Conservation (phyloP, 176 grass and related monocot species). For the Oryza punctata region DNA sequence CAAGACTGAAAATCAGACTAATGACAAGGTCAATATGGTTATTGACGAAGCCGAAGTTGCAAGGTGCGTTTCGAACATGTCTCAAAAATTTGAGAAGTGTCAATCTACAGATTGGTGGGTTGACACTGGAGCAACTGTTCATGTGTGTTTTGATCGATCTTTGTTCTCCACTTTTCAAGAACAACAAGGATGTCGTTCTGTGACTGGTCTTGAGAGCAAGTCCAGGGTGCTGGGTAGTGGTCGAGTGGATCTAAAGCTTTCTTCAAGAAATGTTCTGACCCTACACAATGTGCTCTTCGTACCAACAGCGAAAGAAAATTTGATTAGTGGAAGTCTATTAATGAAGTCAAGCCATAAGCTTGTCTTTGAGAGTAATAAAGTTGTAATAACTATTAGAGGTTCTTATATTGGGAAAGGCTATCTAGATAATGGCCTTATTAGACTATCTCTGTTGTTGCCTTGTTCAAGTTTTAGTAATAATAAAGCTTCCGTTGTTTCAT, state of each 20-base stretch:
- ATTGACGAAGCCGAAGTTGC: no score
- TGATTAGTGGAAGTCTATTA: neutral
- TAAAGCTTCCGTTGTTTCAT: neutral
- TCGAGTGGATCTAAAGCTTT: neutral
- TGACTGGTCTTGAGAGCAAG: no score
- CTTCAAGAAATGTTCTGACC: neutral
- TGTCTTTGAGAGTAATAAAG: neutral
- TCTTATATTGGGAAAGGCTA: neutral
- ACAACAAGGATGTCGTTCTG: no score
- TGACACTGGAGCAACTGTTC: no score
- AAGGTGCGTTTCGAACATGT: no score
- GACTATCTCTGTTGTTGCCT: neutral
- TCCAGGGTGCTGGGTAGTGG: neutral
- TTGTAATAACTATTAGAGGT: neutral
- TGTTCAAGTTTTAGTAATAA: neutral
- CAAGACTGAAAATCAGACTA: no score
- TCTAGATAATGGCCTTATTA: neutral
- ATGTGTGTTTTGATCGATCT: no score
- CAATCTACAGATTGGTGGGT: no score
- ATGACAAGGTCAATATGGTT: no score
- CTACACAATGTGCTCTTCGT: neutral
- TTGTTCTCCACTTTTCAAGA: no score
- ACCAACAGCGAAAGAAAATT: neutral
- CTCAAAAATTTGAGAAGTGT: no score
- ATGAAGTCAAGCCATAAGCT: neutral